Conservation (phyloP, 1,284 basidiomycete species). For the Lentinus polychrous region DNA sequence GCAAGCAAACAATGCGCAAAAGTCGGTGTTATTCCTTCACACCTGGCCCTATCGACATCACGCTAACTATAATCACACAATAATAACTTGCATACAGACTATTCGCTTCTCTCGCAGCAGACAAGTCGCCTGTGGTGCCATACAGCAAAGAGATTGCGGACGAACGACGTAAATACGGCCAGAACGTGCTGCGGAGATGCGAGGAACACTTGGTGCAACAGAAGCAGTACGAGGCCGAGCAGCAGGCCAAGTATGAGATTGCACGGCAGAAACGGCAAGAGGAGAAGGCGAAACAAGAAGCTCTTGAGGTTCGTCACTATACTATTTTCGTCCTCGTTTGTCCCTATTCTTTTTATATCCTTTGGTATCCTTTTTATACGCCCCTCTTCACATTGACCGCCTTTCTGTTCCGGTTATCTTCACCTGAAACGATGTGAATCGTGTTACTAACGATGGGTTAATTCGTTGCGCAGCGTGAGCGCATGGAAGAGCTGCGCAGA, state of each 20-base stretch:
- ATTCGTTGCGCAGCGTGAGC: conserved; percentile 34
- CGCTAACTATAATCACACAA: not conserved
- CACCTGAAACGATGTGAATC: too few relatives aligned
- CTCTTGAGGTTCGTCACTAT: conserved; percentile 44
- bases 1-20: conserved; percentile 84
- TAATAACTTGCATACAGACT: conserved; percentile 43
- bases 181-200: conserved; percentile 72
- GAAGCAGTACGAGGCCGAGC: conserved; percentile 67
- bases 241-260: conserved; percentile 65
- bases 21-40: conserved; percentile 39
- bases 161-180: conserved; percentile 83
- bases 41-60: not conserved
- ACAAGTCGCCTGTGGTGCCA: conserved; percentile 64
- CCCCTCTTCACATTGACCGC: not conserved
- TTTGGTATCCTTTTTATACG: not conserved
- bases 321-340: not conserved
- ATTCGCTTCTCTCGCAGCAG: conserved; percentile 76
- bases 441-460: conserved; percentile 1
- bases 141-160: conserved; percentile 85
- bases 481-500: conserved; percentile 48
- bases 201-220: conserved; percentile 76
- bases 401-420: too few relatives aligned
- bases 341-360: not conserved
- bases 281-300: conserved; percentile 55
- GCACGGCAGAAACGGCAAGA: conserved; percentile 64